These are phyloP conservation scores for Cymodocea nodosa DNA, from an alignment of 116 monocot species.

Conservation along the genomic window DNA sequence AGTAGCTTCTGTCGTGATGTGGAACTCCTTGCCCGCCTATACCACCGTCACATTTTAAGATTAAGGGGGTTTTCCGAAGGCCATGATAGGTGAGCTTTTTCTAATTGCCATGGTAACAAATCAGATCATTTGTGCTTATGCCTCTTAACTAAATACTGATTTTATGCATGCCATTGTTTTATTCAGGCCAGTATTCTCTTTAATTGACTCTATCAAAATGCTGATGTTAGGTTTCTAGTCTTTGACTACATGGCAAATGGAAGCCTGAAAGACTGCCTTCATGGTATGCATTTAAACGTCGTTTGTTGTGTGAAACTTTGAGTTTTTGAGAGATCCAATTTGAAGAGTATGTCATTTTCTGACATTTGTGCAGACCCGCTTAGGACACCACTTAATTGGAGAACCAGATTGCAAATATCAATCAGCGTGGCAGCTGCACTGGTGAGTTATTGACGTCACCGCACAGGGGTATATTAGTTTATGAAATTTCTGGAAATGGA, in stretches of 20 bases:
- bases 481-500: no score
- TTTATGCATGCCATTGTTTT: no score
- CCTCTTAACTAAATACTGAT: no score
- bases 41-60: conserved; percentile 67
- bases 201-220: background rate
- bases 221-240: conserved; percentile 57
- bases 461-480: background rate
- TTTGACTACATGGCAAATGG: conserved; percentile 85
- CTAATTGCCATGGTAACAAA: background rate
- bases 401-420: conserved; percentile 70
- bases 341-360: no score
- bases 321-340: no score
- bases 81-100: conserved; percentile 27
- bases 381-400: conserved; percentile 82
- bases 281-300: conserved; percentile 21
- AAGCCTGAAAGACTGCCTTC: conserved; percentile 72
- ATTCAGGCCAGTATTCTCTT: background rate
- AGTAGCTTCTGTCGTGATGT: conserved; percentile 37
- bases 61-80: conserved; percentile 73
- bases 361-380: conserved; percentile 54
- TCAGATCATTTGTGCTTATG: no score
- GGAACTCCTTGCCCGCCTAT: conserved; percentile 42
- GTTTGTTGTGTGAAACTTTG: no score
- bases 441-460: conserved; percentile 20
- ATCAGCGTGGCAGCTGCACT: conserved; percentile 72